Percentiles rank a stretch among this genome's conserved stretches.
phyloP scores from a whole-genome alignment of 805 yeast genomes.

The Suhomyces pyralidae region DNA sequence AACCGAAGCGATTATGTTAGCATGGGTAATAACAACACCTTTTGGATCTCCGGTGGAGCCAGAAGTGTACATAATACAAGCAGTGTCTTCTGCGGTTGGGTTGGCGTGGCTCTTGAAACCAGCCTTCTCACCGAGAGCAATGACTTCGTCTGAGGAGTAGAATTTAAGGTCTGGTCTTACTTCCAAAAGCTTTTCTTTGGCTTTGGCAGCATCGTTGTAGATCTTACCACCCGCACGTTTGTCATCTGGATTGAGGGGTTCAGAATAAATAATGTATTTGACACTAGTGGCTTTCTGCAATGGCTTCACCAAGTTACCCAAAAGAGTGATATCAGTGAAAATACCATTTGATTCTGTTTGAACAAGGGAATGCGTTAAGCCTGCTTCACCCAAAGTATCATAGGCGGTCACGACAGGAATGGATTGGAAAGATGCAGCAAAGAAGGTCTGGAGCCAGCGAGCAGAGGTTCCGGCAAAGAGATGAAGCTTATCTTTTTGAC shows the following conservation, averaged over 20 bases:
- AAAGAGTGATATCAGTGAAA: constrained; percentile 78
- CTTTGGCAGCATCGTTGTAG: constrained; percentile 54
- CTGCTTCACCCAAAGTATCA: constrained; percentile 88
- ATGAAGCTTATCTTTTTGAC: constrained; percentile 62
- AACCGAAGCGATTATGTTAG: constrained; percentile 74
- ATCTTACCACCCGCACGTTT: constrained; percentile 60
- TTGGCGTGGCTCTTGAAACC: constrained; percentile 32
- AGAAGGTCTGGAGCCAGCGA: constrained; percentile 84
- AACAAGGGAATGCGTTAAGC: constrained; percentile 78
- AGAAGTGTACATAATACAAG: constrained; percentile 84
- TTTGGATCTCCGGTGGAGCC: constrained; percentile 86
- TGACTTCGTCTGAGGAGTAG: constrained; percentile 60
- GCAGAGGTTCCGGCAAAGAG: constrained; percentile 85
- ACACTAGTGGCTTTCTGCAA: constrained; percentile 59
- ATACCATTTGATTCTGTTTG: constrained; percentile 79
- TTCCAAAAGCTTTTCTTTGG: constrained; percentile 56
- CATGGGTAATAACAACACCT: constrained; percentile 71
- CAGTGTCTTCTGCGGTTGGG: constrained; percentile 52
- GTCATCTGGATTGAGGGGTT: constrained; percentile 57
- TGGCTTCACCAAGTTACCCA: constrained; percentile 67
- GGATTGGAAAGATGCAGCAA: constrained; percentile 73
- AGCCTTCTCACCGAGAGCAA: constrained; percentile 51
- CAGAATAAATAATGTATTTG: constrained; percentile 69
- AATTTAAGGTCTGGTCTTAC: constrained; percentile 77
- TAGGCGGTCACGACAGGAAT: constrained; percentile 94